A percentile compares a stretch with the other conserved stretches of the same genome.
These are phyloP conservation scores for Botrytis pseudocinerea DNA, from an alignment of 2,329 filamentous ascomycete species.

Conservation along the genomic window DNA sequence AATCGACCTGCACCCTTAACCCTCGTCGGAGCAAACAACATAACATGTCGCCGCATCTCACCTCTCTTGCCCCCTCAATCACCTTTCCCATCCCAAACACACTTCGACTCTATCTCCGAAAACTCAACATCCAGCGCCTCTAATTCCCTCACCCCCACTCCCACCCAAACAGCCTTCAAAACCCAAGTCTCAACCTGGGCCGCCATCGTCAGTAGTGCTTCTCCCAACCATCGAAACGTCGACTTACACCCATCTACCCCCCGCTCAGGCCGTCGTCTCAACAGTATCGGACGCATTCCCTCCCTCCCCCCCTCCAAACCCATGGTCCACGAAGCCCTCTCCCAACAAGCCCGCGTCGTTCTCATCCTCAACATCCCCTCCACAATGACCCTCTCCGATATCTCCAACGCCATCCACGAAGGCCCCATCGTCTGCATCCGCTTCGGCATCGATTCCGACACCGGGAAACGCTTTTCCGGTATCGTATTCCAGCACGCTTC, in stretches of 20 bases:
- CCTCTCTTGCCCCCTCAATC: constrained; percentile 18
- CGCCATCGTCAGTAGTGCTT: constrained; percentile 32
- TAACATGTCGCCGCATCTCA: neutral
- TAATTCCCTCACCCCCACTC: neutral
- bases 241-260: constrained; percentile 28
- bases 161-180: constrained; percentile 12
- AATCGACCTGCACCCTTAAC: constrained; percentile 11
- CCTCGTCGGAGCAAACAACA: neutral
- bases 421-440: constrained; percentile 36
- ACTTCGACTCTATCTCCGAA: neutral
- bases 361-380: constrained; percentile 37
- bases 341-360: constrained; percentile 35
- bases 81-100: constrained; percentile 7
- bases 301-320: neutral
- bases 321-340: constrained; percentile 25
- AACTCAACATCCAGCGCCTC: neutral
- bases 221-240: constrained; percentile 27
- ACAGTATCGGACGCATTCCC: constrained; percentile 19
- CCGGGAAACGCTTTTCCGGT: constrained; percentile 31
- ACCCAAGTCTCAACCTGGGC: constrained; percentile 35
- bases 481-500: constrained; percentile 37
- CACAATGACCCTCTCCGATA: constrained; percentile 32
- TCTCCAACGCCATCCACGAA: constrained; percentile 37
- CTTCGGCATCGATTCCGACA: constrained; percentile 34
- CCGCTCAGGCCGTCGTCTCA: constrained; percentile 24